These are phyloP conservation scores for Porodaedalea pini DNA, from an alignment of 1,284 basidiomycete species.

Conservation along the genomic window DNA sequence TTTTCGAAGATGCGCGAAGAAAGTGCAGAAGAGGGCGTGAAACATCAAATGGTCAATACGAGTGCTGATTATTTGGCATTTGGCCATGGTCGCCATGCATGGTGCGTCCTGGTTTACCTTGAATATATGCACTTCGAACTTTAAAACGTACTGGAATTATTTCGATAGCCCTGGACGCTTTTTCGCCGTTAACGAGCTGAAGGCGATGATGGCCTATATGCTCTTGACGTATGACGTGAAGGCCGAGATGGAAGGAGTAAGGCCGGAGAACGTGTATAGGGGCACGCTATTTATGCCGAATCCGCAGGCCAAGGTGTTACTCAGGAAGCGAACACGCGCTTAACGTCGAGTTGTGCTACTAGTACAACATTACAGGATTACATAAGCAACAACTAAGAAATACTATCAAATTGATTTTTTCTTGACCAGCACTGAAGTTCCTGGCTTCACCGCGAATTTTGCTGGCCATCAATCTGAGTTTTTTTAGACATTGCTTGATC, in stretches of 20 bases:
- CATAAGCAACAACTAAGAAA: no score
- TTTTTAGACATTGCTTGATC: no score
- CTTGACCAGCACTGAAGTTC: no score
- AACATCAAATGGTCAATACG: conserved; percentile 30
- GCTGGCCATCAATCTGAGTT: no score
- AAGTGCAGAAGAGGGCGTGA: conserved; percentile 24
- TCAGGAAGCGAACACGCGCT: conserved; percentile 16
- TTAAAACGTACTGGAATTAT: no score
- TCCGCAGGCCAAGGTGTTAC: conserved; percentile 22
- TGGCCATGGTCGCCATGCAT: conserved; percentile 32
- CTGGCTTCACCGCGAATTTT: no score
- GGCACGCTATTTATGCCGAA: conserved; percentile 19
- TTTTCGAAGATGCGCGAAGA: conserved; percentile 40
- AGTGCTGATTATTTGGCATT: conserved; percentile 29
- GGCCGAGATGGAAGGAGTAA: conserved; percentile 31
- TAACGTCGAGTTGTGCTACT: not conserved
- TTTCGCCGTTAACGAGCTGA: conserved; percentile 20
- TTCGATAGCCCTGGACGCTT: conserved; percentile 16
- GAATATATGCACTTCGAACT: no score
- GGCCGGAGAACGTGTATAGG: conserved; percentile 24
- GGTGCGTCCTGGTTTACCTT: conserved; percentile 23
- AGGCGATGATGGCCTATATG: conserved; percentile 21
- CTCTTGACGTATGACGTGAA: conserved; percentile 20
- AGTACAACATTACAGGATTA: no score
- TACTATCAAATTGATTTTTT: no score